phyloP scores from a whole-genome alignment of 1,284 basidiomycete species.

The Austroboletus niveus region DNA sequence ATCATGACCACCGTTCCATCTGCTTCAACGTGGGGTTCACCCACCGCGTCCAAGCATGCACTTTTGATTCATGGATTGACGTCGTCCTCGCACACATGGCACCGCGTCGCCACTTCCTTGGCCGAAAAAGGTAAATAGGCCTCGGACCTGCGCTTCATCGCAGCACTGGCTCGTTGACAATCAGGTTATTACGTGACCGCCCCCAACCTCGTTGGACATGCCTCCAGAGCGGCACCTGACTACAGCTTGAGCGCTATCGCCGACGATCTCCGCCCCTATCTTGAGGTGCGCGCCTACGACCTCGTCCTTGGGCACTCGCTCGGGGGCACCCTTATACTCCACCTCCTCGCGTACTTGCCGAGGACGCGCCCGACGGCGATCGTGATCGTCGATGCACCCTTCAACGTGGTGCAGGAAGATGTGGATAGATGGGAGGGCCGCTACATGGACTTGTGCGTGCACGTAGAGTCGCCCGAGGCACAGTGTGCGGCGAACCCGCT shows the following conservation, averaged over 20 bases:
- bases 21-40: constrained; percentile 18
- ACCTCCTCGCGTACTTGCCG: constrained; percentile 19
- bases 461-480: constrained; percentile 5
- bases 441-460: background rate
- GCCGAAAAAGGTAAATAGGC: constrained; percentile 16
- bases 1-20: constrained; percentile 14
- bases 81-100: constrained; percentile 22
- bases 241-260: constrained; percentile 15
- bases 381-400: constrained; percentile 24
- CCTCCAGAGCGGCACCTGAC: constrained; percentile 12
- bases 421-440: background rate
- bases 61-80: constrained; percentile 23
- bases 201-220: constrained; percentile 27
- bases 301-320: constrained; percentile 26
- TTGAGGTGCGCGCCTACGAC: constrained; percentile 14
- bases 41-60: constrained; percentile 13
- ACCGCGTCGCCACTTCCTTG: constrained; percentile 18
- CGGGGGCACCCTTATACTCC: constrained; percentile 12
- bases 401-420: background rate
- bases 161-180: no score
- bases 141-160: no score
- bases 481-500: constrained; percentile 16
- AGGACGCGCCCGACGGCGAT: constrained; percentile 14
- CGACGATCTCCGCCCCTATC: constrained; percentile 26
- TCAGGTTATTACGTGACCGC: constrained; percentile 26